Evolutionary conservation across 306 rosid species (phyloP).

Genomic region (Citrullus mucosospermus): DNA sequence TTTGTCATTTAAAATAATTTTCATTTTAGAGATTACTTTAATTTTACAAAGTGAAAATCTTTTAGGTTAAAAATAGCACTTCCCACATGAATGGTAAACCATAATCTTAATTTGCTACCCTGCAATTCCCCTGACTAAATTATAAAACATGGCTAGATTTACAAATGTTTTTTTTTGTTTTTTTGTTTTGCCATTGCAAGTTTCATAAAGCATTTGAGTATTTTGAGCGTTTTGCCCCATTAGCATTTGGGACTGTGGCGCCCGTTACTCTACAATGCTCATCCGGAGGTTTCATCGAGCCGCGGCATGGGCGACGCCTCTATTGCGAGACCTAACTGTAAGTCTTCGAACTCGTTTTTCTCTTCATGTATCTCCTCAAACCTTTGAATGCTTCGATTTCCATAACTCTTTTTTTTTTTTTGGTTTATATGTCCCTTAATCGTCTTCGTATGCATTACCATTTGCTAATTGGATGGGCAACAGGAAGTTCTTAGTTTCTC

Average conservation of each 20-base stretch:
- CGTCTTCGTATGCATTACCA: neutral
- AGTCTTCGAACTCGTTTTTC: neutral
- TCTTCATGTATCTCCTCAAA: neutral
- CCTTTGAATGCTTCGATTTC: neutral
- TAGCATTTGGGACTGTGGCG: neutral
- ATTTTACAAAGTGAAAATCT: no score
- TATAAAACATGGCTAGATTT: no score
- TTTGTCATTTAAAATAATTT: no score
- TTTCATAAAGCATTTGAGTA: no score
- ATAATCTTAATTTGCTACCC: no score
- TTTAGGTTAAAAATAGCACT: no score
- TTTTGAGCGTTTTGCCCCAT: neutral
- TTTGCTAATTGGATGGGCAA: neutral
- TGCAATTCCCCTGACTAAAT: no score
- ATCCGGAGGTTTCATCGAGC: neutral
- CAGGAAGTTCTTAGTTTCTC: neutral
- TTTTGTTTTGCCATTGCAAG: no score
- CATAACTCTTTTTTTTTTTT: neutral
- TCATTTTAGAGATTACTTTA: no score
- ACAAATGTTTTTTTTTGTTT: no score
- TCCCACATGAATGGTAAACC: no score
- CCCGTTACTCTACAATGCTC: neutral
- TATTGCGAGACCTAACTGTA: neutral
- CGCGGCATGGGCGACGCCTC: neutral
- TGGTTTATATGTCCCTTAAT: neutral